Conservation (phyloP, 164 flowering plant species). For the Chimonanthus salicifolius region DNA sequence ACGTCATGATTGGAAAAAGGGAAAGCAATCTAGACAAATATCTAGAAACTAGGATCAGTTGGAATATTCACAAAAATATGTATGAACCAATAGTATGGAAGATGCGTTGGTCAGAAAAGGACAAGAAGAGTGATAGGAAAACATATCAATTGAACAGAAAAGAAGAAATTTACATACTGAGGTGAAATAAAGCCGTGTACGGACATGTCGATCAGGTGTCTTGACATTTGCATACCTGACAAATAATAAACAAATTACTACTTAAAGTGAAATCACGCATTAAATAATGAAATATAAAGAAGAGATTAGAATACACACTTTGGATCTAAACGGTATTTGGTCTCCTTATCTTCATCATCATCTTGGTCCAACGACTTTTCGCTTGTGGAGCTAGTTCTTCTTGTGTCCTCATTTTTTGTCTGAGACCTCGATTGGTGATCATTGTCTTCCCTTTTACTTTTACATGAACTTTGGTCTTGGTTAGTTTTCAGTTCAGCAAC, state of each 20-base stretch:
- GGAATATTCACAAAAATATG: background rate
- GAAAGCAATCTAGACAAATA: background rate
- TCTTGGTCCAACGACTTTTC: conserved; percentile 82
- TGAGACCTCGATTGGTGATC: conserved; percentile 41
- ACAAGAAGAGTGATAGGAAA: background rate
- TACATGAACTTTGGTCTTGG: conserved; percentile 42
- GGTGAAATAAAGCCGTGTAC: conserved; percentile 95
- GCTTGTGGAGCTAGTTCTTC: conserved; percentile 57
- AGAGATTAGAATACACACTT: conserved; percentile 36
- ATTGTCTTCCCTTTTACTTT: conserved; percentile 38
- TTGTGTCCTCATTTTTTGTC: conserved; percentile 45
- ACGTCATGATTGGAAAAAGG: background rate
- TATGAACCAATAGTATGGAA: background rate
- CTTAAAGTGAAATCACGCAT: background rate
- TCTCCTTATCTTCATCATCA: conserved; percentile 95
- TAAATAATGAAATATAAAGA: conserved; percentile 5
- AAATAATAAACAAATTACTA: conserved; percentile 6
- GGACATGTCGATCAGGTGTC: conserved; percentile 96
- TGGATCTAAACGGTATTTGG: conserved; percentile 92
- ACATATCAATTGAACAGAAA: background rate
- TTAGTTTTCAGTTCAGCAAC: conserved; percentile 79
- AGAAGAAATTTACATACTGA: conserved; percentile 48
- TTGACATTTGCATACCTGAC: conserved; percentile 93
- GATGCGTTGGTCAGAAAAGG: background rate
- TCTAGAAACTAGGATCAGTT: background rate